A percentile compares a stretch with the other conserved stretches of the same genome.
These are phyloP conservation scores for Paramecium pentaurelia DNA, from an alignment of 73 alveolate species.

Conservation along the genomic window DNA sequence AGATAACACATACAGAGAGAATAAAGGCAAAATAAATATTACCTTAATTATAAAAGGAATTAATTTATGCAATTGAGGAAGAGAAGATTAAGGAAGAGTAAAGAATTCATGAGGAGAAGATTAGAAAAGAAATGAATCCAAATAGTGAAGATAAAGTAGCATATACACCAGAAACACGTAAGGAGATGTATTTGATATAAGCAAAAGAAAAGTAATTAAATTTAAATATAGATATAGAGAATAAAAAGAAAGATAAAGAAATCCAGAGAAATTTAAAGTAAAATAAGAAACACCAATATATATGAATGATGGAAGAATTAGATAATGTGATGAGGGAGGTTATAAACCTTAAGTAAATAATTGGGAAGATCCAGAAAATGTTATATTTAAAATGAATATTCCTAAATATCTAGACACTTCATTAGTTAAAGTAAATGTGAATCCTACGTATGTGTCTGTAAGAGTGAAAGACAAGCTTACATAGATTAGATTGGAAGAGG, in stretches of 20 bases:
- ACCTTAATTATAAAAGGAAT: constrained; percentile 63
- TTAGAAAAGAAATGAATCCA: constrained; percentile 53
- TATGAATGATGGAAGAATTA: constrained; percentile 86
- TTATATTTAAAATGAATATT: constrained; percentile 70
- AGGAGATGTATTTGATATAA: constrained; percentile 69
- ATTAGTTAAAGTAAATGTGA: constrained; percentile 89
- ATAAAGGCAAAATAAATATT: constrained; percentile 79
- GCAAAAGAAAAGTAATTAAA: constrained; percentile 56
- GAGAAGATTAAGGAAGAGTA: constrained; percentile 68
- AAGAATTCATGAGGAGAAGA: constrained; percentile 58
- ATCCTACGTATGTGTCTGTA: constrained; percentile 94
- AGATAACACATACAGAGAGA: constrained; percentile 87
- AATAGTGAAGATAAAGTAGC: constrained; percentile 63
- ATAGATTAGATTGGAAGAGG: constrained; percentile 83
- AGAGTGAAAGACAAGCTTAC: constrained; percentile 90
- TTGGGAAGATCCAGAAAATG: constrained; percentile 72
- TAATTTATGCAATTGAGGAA: constrained; percentile 69
- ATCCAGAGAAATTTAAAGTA: constrained; percentile 59
- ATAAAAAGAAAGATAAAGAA: constrained; percentile 50
- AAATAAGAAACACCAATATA: constrained; percentile 77
- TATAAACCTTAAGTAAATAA: constrained; percentile 79
- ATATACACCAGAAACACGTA: constrained; percentile 65
- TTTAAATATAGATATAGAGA: constrained; percentile 6
- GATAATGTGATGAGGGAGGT: constrained; percentile 93
- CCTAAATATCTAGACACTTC: constrained; percentile 97